Evolutionary conservation across 2,329 filamentous ascomycete species (phyloP), one percentile per base, ranked within the genome.

Genomic region (Colletotrichum chrysophilum): DNA sequence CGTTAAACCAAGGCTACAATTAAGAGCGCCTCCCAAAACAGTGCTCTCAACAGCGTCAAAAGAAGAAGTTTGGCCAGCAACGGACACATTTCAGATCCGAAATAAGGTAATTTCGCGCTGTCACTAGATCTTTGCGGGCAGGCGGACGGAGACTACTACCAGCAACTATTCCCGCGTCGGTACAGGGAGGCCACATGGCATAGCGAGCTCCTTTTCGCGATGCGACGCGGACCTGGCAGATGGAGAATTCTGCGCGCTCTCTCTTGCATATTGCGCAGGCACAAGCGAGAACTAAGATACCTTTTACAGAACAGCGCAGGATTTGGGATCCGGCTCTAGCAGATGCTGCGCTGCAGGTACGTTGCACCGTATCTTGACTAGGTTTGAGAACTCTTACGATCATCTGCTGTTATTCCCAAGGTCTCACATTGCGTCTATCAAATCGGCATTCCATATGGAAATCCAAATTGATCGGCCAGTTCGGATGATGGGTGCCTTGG

Each of bases 101-200:
- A 68, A 75, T 75, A 73, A 73, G 73, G 38, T 65, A 75, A 75
- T 75, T 69, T 75, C 70, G 43, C 70, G 18, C 64, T 32, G 61
- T 60, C 70, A 55, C 64, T 75, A 73, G 43, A 73, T 73, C 32
- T 67, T 65, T 73, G 73, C 64, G 61, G n/a, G 14, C 38, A 52
- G 43, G n/a, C 43, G 70, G 56, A 28, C 56, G 56, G 36, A 73
- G 58, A 75, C 70, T 48, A 68, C 30, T 21, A 61, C 48, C 34
- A 67, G 38, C 32, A 62, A 56, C 64, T 69, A 67, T 69, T 73
- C 70, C 73, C 64, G 64, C 58, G 55, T 48, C 36, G 73, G 43
- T 68, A 65, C 73, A 75, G 70, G 73, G 70, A 73, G 73, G 73
- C 70, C 73, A 75, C 73, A 75, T 75, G 73, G 73, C 70, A 65